Percentiles rank a stretch among this genome's conserved stretches.
These are phyloP conservation scores for Batkoa obscura DNA, from an alignment of 371 early-diverging fungal genomes.

Conservation along the genomic window DNA sequence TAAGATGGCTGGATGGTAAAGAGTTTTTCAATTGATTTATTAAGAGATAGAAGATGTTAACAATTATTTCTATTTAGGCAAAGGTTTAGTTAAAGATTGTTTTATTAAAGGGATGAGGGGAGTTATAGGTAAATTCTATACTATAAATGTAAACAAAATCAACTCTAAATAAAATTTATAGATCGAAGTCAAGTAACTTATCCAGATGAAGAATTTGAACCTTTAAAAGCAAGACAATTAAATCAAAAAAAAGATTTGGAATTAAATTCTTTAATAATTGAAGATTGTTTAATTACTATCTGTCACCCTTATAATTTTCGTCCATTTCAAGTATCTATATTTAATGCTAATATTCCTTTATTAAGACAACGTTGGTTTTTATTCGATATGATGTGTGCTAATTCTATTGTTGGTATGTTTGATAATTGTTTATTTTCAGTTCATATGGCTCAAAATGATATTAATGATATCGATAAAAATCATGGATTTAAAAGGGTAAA, in stretches of 20 bases:
- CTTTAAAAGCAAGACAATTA: conserved; percentile 34
- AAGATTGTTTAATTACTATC: conserved; percentile 56
- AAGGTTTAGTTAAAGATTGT: conserved; percentile 68
- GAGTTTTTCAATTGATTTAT: neutral
- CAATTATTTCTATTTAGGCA: conserved; percentile 12
- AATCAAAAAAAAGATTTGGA: conserved; percentile 70
- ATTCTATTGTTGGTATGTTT: conserved; percentile 77
- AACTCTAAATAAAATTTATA: neutral
- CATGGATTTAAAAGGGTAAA: neutral
- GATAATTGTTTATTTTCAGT: conserved; percentile 88
- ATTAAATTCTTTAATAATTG: conserved; percentile 39
- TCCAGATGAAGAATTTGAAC: conserved; percentile 44
- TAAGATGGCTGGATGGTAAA: conserved; percentile 74
- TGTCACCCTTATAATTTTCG: conserved; percentile 65
- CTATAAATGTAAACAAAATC: neutral
- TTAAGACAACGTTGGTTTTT: conserved; percentile 84
- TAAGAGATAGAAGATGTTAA: neutral
- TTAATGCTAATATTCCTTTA: conserved; percentile 56
- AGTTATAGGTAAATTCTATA: conserved; percentile 24
- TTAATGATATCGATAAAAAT: neutral
- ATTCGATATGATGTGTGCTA: conserved; percentile 77
- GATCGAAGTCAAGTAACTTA: conserved; percentile 73
- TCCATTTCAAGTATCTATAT: conserved; percentile 73
- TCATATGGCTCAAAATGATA: conserved; percentile 47
- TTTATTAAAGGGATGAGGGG: conserved; percentile 77